Conservation (phyloP, 345 rosid species). For the Physaria fendleri region DNA sequence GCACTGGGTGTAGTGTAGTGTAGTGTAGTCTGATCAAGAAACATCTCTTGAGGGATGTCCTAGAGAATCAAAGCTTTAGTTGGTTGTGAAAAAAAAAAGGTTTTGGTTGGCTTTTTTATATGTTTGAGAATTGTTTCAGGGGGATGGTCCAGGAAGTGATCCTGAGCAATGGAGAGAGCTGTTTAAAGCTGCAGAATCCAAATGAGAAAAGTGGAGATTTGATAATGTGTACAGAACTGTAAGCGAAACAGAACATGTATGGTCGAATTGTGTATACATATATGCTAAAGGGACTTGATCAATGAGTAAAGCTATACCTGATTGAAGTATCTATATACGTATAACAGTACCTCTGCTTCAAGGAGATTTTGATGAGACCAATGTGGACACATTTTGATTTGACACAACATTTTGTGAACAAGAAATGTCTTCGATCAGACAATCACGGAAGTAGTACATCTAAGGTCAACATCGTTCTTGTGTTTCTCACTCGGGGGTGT, state of each 20-base stretch:
- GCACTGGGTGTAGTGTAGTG: background rate
- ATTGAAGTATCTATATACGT: constrained; percentile 30
- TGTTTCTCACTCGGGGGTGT: constrained; percentile 48
- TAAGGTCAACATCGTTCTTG: constrained; percentile 52
- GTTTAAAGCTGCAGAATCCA: constrained; percentile 48
- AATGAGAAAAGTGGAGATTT: too few relatives aligned
- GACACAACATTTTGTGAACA: constrained; percentile 4
- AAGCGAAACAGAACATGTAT: background rate
- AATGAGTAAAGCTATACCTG: constrained; percentile 41
- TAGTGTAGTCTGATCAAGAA: constrained; percentile 1
- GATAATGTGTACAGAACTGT: constrained; percentile 14
- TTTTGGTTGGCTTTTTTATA: background rate
- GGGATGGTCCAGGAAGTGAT: constrained; percentile 84
- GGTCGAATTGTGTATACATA: background rate
- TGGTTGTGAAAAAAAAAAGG: background rate
- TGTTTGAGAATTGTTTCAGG: constrained; percentile 42
- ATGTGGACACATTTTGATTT: constrained; percentile 8
- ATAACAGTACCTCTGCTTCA: constrained; percentile 23
- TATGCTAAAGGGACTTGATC: too few relatives aligned
- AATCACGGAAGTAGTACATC: constrained; percentile 73
- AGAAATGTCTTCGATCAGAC: constrained; percentile 33
- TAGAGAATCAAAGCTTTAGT: background rate
- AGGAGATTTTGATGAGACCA: too few relatives aligned
- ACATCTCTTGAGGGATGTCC: background rate
- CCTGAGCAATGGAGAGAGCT: constrained; percentile 60